Base-by-base conservation (phyloP, 306 rosid species). In the Acacia confusa region DNA sequence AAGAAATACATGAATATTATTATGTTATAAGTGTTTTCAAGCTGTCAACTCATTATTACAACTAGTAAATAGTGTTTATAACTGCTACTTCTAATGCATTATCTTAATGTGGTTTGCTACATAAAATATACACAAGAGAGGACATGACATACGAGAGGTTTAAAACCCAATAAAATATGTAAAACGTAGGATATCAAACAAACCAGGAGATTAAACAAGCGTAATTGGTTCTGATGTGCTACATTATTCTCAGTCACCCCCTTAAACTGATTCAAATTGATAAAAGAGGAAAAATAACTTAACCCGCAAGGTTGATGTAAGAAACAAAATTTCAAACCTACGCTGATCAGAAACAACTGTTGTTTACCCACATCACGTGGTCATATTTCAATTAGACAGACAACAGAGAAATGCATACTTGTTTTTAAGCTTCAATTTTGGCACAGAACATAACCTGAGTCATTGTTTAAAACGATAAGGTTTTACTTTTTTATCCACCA, bases 361-460 rank as follows among this genome's bases (percentile, higher is more conserved):
- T 3, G 4, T 22, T 45, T 34, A 71, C 8, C 60, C 58, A 71
- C 19, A 71, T 25, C 24, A 71, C 40, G 27, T 15, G 19, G 53
- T 14, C 53, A 47, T 71, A 45, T 25, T 71, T 50, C 77, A 27
- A 72, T 72, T 52, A 72, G 45, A 55, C 64, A 72, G 64, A 36
- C 64, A 17, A 72, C 27, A 50, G 64, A 50, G 61, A 72, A 11
- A 72, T 28, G 28, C 45, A 72, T 3, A 20, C 64, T 50, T 50
- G 40, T 41, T 72, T 50, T 30, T 28, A 72, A 47, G 34, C 61
- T 48, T 72, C 17, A 4, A 5, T 12, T 16, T 25, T 28, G 41
- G 44, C 25, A 28, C 17, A 48, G 28, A 47, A 44, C 40, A 25
- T 24, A 72, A 48, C 27, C n/a, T 47, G 17, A 41, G 76, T 17